These are phyloP conservation scores for Volutella citrinella DNA, from an alignment of 2,329 filamentous ascomycete genomes.

Conservation along the genomic window DNA sequence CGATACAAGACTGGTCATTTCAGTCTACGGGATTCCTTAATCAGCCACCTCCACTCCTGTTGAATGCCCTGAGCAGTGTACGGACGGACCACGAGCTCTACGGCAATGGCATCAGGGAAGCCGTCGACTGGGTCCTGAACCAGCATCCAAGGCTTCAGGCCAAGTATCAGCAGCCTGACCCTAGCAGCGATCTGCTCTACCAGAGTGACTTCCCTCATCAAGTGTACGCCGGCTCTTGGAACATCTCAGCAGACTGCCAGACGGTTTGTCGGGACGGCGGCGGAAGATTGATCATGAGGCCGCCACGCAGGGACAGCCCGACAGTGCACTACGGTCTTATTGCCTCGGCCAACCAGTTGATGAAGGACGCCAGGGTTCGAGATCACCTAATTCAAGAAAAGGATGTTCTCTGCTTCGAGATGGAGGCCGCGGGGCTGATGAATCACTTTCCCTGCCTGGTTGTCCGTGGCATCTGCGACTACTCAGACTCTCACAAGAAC, in stretches of 20 bases:
- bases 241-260: no score
- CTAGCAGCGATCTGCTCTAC: conserved; percentile 8
- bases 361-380: conserved; percentile 16
- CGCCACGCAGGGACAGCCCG: conserved; percentile 8
- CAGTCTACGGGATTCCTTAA: conserved; percentile 6
- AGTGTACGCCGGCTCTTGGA: not conserved
- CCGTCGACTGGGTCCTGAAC: not conserved
- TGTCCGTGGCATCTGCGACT: conserved; percentile 35
- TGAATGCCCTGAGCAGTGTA: conserved; percentile 3
- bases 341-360: conserved; percentile 14
- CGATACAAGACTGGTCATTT: conserved; percentile 9
- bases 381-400: not conserved
- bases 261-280: conserved; percentile 7
- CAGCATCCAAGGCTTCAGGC: conserved; percentile 6
- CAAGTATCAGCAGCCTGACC: conserved; percentile 5
- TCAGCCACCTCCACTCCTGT: conserved; percentile 8
- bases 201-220: conserved; percentile 5
- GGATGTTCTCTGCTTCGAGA: conserved; percentile 6
- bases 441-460: conserved; percentile 28
- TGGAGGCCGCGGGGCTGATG: no score
- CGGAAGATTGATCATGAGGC: conserved; percentile 1
- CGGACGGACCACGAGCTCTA: conserved; percentile 3
- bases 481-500: conserved; percentile 32
- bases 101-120: conserved; percentile 6
- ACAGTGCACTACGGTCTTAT: conserved; percentile 18